phyloP scores from a whole-genome alignment of 208 protist genomes.

The Strigomonas culicis region DNA sequence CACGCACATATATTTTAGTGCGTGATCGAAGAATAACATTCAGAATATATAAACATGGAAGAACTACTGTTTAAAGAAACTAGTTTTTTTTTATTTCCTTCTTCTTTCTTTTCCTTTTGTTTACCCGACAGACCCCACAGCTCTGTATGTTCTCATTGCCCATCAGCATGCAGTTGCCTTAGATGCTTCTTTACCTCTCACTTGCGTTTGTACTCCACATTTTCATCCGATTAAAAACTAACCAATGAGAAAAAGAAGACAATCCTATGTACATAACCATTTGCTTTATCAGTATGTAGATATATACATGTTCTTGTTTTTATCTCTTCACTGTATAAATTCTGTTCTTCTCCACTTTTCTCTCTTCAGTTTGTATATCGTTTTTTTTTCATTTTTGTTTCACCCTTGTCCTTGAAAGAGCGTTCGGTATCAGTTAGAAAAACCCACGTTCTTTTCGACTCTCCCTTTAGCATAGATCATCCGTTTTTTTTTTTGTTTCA shows the following conservation, averaged over 20 bases:
- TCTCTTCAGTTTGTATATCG: background rate
- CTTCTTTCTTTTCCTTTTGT: conserved; percentile 2
- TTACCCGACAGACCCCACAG: background rate
- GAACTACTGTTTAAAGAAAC: conserved; percentile 11
- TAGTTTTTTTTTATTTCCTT: conserved; percentile 5
- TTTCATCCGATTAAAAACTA: no score
- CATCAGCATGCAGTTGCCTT: no score
- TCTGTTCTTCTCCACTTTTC: background rate
- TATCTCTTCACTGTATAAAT: background rate
- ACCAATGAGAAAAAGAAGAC: no score
- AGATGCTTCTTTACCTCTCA: no score
- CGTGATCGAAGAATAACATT: no score
- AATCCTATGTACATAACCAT: no score
- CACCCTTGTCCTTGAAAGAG: background rate
- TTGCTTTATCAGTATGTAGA: background rate
- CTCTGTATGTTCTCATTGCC: background rate
- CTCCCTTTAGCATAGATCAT: background rate
- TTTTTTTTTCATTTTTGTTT: conserved; percentile 10
- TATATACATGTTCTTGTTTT: background rate
- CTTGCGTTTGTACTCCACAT: no score
- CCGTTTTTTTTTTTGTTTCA: background rate
- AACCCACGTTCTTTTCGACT: background rate
- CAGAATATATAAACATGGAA: no score
- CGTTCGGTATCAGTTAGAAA: background rate
- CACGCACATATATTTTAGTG: no score